Evolutionary conservation across 371 early-diverging fungal species (phyloP).

Genomic region (Syncephalastrum monosporum): DNA sequence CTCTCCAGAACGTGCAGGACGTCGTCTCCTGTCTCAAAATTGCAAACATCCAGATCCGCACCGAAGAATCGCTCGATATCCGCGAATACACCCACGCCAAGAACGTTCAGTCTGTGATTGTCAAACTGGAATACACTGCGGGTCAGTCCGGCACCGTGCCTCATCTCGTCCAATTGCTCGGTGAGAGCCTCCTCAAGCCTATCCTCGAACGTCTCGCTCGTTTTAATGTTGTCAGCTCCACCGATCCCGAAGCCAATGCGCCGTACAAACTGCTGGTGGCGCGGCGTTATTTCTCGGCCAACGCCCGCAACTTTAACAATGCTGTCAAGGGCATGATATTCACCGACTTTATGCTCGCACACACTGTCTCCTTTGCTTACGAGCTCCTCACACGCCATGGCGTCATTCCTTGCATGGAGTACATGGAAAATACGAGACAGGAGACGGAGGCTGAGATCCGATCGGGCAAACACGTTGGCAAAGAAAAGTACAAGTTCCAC

Average conservation of each 20-base stretch:
- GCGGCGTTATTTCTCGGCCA: slow-evolving; percentile 35
- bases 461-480: slow-evolving; percentile 22
- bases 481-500: slow-evolving; percentile 15
- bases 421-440: slow-evolving; percentile 23
- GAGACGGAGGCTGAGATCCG: slow-evolving; percentile 9
- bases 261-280: slow-evolving; percentile 48
- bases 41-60: slow-evolving; percentile 78
- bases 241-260: slow-evolving; percentile 41
- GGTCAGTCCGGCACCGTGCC: slow-evolving; percentile 44
- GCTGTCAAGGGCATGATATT: slow-evolving; percentile 29
- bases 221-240: slow-evolving; percentile 37
- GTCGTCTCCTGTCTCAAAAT: slow-evolving; percentile 80
- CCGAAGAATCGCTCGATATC: slow-evolving; percentile 89
- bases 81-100: slow-evolving; percentile 72
- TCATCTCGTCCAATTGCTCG: slow-evolving; percentile 25
- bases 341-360: slow-evolving; percentile 39
- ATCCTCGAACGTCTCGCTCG: slow-evolving; percentile 48
- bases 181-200: slow-evolving; percentile 39
- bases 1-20: slow-evolving; percentile 72
- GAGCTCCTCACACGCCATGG: slow-evolving; percentile 63
- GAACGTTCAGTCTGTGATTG: slow-evolving; percentile 59
- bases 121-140: slow-evolving; percentile 63
- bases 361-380: slow-evolving; percentile 49
- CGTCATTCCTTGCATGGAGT: slow-evolving; percentile 55
- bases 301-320: slow-evolving; percentile 22